Conservation (phyloP, 805 yeast genomes). For the Teunomyces atbi region DNA sequence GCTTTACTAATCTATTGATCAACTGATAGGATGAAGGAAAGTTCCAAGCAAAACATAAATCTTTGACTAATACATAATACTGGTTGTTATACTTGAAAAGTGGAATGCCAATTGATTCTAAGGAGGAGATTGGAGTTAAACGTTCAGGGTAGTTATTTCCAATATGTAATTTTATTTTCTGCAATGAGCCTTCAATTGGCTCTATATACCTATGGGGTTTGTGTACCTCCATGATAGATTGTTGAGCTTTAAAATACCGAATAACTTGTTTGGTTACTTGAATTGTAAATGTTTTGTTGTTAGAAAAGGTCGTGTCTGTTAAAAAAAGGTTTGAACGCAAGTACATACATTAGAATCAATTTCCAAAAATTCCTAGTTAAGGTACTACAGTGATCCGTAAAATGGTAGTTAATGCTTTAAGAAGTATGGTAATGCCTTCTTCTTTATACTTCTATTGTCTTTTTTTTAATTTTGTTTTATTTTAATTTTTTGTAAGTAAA, state of each 20-base stretch:
- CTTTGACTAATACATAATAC: slow-evolving; percentile 26
- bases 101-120: slow-evolving; percentile 9
- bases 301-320: not conserved
- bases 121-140: not conserved
- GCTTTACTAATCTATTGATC: slow-evolving; percentile 25
- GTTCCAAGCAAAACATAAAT: slow-evolving; percentile 34
- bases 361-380: too few species aligned
- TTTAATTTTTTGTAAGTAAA: not conserved
- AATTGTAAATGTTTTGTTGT: not conserved
- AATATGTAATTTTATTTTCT: not conserved
- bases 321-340: not conserved
- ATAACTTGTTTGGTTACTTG: not conserved
- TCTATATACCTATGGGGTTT: not conserved
- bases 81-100: slow-evolving; percentile 7
- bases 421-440: not conserved
- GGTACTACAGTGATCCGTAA: too few species aligned
- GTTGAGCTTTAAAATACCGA: not conserved
- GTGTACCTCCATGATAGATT: not conserved
- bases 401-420: too few species aligned
- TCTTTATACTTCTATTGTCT: not conserved
- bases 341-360: too few species aligned
- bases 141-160: not conserved
- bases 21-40: slow-evolving; percentile 44
- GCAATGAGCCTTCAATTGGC: not conserved
- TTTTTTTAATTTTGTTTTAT: not conserved